Evolutionary conservation across 257 asterid species (phyloP), one percentile per base, ranked within the genome.

Genomic region (Salvia rosmarinus): DNA sequence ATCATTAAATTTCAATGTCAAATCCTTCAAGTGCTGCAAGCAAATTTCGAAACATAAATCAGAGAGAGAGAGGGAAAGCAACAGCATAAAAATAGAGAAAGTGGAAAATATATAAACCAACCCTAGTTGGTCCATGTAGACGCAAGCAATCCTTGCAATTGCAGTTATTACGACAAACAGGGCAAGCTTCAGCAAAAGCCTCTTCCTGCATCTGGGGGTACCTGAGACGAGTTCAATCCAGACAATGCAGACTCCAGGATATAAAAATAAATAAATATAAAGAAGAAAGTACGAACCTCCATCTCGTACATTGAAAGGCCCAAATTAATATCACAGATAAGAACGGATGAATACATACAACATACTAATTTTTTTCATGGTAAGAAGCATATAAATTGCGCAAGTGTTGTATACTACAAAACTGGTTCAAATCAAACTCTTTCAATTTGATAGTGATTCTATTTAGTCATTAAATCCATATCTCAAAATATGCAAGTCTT

Each of bases 61-160:
- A 46, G 67, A 47, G 50, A 55, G 40, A 52, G 20, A 39, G 28
- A 3, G 11, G n/a, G 39, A 47, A 25, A 9, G 57, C 7, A 17
- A 32, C 14, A 30, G 19, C 25, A 76, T 14, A n/a, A 34, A 65
- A 6, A 74, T 42, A 76, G 42, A 62, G 56, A 56, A 64, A 52
- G 30, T 19, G n/a, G 21, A 40, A 76, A 72, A 40, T 35, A 44
- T 2, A 32, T 39, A 20, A 77, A 75, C 84, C 80, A 75, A 90
- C 98, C 85, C 63, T 76, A 2, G 34, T 67, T 12, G 85, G 80
- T 35, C 83, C 84, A 28, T 85, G 85, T 84, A 90, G 67, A 43
- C 96, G 80, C 90, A 94, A 72, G 83, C 99, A 94, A 20, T 81
- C 52, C 87, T 94, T 94, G 89, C 99, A 94, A 75, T 95, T 95